These are phyloP conservation scores for Ochetophila trinervis DNA, from an alignment of 306 rosid genomes.

Conservation along the genomic window DNA sequence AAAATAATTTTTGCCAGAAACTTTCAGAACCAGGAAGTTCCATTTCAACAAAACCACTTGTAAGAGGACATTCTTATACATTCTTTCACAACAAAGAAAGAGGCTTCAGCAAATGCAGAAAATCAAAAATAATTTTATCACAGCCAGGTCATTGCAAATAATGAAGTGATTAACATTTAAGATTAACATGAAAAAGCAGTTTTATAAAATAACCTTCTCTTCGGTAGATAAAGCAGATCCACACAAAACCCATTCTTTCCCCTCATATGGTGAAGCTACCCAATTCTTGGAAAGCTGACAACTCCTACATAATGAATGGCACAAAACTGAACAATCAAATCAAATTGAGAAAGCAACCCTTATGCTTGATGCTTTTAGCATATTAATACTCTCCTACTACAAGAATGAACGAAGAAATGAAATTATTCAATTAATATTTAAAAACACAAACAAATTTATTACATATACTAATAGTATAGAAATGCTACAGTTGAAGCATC, in stretches of 20 bases:
- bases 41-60: too few relatives aligned
- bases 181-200: background rate
- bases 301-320: conserved; percentile 37
- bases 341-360: background rate
- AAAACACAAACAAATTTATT: background rate
- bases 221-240: conserved; percentile 79
- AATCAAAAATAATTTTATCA: background rate
- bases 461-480: background rate
- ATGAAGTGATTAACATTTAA: conserved; percentile 5
- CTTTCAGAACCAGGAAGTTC: too few relatives aligned
- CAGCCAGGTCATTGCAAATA: background rate
- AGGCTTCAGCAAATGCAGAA: too few relatives aligned
- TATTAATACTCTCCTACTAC: background rate
- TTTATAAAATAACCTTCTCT: conserved; percentile 56
- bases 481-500: background rate
- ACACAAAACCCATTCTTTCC: conserved; percentile 52
- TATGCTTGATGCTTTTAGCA: background rate
- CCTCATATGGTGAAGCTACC: conserved; percentile 30
- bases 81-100: too few relatives aligned
- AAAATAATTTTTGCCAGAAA: too few relatives aligned
- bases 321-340: conserved; percentile 21
- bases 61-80: too few relatives aligned
- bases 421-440: background rate
- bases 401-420: background rate
- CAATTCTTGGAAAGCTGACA: conserved; percentile 27